A percentile compares a stretch with the other conserved stretches of the same genome.
Evolutionary conservation across 2,329 filamentous ascomycete genomes (phyloP).

Genomic region (Phialophora expanda): DNA sequence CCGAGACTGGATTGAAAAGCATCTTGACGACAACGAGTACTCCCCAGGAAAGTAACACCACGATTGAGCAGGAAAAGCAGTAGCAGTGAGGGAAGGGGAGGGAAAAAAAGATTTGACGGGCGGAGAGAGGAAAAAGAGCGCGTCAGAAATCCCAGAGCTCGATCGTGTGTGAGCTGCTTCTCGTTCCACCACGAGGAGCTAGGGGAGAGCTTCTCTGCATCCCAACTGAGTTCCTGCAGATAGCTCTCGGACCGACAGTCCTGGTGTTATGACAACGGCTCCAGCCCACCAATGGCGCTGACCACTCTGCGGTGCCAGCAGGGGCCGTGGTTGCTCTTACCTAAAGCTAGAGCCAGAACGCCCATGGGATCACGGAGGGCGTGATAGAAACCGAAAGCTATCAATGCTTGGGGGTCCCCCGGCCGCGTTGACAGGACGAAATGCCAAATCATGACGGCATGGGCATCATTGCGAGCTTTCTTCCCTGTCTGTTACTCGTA

Average conservation of each 20-base stretch:
- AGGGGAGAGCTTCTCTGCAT: neutral
- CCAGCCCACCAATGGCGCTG: conserved; percentile 9
- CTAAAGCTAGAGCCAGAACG: conserved; percentile 18
- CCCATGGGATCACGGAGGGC: conserved; percentile 11
- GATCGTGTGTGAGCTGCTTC: neutral
- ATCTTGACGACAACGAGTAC: conserved; percentile 26
- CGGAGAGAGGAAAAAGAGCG: conserved; percentile 1
- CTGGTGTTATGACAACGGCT: neutral
- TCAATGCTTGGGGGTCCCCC: conserved; percentile 12
- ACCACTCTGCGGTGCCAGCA: neutral
- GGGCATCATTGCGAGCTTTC: neutral
- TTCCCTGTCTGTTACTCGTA: neutral
- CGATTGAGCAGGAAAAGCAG: neutral
- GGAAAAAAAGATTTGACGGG: neutral
- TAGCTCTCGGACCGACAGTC: neutral
- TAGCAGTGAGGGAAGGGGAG: too few species aligned
- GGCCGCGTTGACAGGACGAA: conserved; percentile 20
- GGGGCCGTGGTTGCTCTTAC: conserved; percentile 25
- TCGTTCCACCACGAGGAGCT: conserved; percentile 16
- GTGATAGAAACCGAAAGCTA: neutral
- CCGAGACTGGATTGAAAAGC: conserved; percentile 31
- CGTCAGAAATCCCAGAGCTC: conserved; percentile 2
- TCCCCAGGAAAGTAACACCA: neutral
- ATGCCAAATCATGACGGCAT: conserved; percentile 24
- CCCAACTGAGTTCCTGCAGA: conserved; percentile 27